Conservation (phyloP, 2,329 filamentous ascomycete genomes). For the Fusarium pilosicola region DNA sequence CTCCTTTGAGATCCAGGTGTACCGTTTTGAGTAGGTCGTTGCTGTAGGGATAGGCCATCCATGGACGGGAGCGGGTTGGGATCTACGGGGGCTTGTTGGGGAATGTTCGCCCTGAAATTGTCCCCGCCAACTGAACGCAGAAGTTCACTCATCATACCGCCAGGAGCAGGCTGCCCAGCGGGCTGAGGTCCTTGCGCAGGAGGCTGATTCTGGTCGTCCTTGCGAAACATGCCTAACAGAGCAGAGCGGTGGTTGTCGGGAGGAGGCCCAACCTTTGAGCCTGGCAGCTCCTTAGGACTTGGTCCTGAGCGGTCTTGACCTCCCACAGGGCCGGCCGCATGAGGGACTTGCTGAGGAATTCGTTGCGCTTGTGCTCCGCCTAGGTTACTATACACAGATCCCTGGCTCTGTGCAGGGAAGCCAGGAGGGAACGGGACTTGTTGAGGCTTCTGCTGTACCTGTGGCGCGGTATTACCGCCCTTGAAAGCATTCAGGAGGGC, state of each 20-base stretch:
- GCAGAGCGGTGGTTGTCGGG: conserved; percentile 56
- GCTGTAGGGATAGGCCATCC: conserved; percentile 37
- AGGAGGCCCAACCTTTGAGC: conserved; percentile 38
- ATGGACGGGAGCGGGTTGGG: conserved; percentile 30
- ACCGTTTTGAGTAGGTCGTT: conserved; percentile 16
- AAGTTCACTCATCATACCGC: conserved; percentile 36
- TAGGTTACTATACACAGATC: conserved; percentile 16
- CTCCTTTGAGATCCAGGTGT: conserved; percentile 27
- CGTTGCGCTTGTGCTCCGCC: conserved; percentile 19
- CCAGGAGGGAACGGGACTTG: conserved; percentile 17
- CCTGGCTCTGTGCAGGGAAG: conserved; percentile 24
- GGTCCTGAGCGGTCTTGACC: conserved; percentile 31
- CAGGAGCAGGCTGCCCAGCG: conserved; percentile 18
- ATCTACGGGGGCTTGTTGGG: conserved; percentile 27
- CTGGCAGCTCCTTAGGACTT: conserved; percentile 45
- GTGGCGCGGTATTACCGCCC: conserved; percentile 36
- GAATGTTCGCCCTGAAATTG: conserved; percentile 12
- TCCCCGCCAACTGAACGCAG: conserved; percentile 29
- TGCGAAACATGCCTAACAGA: conserved; percentile 66
- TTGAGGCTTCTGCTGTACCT: conserved; percentile 35
- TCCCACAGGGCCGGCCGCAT: conserved; percentile 1
- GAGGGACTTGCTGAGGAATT: conserved; percentile 11
- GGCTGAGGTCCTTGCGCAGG: conserved; percentile 14
- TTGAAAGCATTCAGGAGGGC: conserved; percentile 59
- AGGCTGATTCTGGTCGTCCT: conserved; percentile 37